Conservation (phyloP, 257 asterid species). For the Solanum lycopersicoides region DNA sequence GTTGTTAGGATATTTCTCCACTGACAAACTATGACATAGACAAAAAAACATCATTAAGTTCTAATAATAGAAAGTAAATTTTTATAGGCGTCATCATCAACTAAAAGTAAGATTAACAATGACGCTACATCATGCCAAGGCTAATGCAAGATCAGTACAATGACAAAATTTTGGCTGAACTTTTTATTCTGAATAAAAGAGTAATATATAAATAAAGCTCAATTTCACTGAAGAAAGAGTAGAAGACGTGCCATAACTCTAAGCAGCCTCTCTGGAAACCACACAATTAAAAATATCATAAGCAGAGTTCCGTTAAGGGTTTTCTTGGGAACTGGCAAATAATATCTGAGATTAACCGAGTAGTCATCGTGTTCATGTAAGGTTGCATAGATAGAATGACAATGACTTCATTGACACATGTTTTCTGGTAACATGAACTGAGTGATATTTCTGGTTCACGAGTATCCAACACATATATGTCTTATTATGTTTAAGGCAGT, state of each 20-base stretch:
- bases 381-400: not conserved
- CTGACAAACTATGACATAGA: slow-evolving; percentile 56
- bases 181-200: not conserved
- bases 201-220: not conserved
- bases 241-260: not conserved
- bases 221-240: not conserved
- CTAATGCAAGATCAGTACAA: not conserved
- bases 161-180: not conserved
- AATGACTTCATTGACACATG: not conserved
- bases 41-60: not conserved
- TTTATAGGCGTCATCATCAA: not conserved
- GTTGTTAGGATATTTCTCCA: slow-evolving; percentile 73
- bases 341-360: not conserved
- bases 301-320: not conserved
- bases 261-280: not conserved
- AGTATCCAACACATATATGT: not conserved
- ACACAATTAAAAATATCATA: not conserved
- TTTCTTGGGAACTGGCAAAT: not conserved
- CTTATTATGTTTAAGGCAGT: not conserved
- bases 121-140: not conserved
- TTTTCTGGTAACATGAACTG: not conserved
- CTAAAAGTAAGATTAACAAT: not conserved
- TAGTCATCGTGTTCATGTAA: not conserved
- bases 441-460: not conserved
- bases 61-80: not conserved